Base-by-base conservation (phyloP, 179 eudicot genomes). In the Drosera spatulata region DNA sequence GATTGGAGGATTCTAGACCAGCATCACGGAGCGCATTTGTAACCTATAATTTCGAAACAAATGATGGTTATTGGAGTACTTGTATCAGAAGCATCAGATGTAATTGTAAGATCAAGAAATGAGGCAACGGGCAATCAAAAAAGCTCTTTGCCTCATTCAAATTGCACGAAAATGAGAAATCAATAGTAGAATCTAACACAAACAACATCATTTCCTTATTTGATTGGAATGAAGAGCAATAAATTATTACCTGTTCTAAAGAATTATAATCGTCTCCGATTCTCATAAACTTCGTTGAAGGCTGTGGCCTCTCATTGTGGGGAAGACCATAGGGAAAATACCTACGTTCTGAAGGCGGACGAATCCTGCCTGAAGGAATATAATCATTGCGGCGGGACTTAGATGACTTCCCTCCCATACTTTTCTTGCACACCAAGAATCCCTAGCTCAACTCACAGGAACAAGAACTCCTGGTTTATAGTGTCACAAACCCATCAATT, bases 1-100 rank as follows among this genome's bases (percentile, higher is more conserved):
- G 52, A n/a, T 49, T 49, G 52, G 52, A 49, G 11, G 52, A 67
- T 43, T 66, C 69, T 15, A 66, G 48, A 10, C 69, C 69, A 59
- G 63, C 62, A 4, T 65, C 54, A 6, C 47, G 12, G 5, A 65
- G 56, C 10, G 68, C 68, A 15, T 40, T 38, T 14, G 62, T 65
- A 38, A 65, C 68, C 61, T 65, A 38, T 22, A 10, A 40, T 38
- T 3, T 10, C 5, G 45, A 43, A 43, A 44, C 33, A 40, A 33
- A 7, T 4, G 55, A 15, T 37, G 11, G 10, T 45, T 2, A 42
- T 7, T n/a, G 14, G 14, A 9, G 52, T 9, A 49, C 8, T 9
- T 49, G 4, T n/a, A 49, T 49, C 1, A 3, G 11, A 3, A 5
- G 12, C 52, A 49, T 49, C 52, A 49, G 52, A 49, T 4, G 52